These are phyloP conservation scores for Calonectria henricotiae DNA, from an alignment of 2,329 filamentous ascomycete species.

Conservation along the genomic window DNA sequence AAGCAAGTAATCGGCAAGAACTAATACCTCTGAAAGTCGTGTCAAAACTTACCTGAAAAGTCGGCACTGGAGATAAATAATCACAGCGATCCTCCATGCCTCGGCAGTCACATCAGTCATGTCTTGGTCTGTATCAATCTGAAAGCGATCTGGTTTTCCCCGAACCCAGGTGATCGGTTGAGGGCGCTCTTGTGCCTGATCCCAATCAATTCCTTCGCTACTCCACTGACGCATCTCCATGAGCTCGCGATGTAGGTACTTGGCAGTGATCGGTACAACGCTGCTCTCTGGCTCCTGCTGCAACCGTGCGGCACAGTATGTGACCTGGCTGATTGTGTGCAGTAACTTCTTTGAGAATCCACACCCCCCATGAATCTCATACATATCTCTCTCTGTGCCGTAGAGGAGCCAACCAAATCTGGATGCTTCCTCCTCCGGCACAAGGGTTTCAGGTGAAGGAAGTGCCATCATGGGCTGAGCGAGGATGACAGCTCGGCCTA, in stretches of 20 bases:
- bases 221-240: conserved; percentile 59
- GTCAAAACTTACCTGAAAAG: conserved; percentile 55
- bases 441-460: conserved; percentile 50
- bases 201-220: conserved; percentile 50
- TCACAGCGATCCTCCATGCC: conserved; percentile 60
- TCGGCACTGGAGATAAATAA: conserved; percentile 61
- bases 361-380: conserved; percentile 61
- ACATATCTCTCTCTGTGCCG: conserved; percentile 56
- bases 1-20: not conserved
- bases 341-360: conserved; percentile 62
- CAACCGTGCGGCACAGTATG: conserved; percentile 57
- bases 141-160: conserved; percentile 42
- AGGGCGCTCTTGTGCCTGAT: conserved; percentile 38
- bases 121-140: conserved; percentile 51
- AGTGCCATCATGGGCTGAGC: conserved; percentile 61
- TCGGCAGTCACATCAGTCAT: conserved; percentile 63
- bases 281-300: conserved; percentile 55
- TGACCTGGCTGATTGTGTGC: conserved; percentile 59
- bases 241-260: conserved; percentile 52
- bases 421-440: conserved; percentile 52
- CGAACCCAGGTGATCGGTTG: conserved; percentile 55
- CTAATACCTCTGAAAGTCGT: not conserved
- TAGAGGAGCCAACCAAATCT: conserved; percentile 62
- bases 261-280: conserved; percentile 55
- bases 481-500: conserved; percentile 60